Evolutionary conservation across 1,139 yeast genomes (phyloP).

Genomic region (Pichia sp.): DNA sequence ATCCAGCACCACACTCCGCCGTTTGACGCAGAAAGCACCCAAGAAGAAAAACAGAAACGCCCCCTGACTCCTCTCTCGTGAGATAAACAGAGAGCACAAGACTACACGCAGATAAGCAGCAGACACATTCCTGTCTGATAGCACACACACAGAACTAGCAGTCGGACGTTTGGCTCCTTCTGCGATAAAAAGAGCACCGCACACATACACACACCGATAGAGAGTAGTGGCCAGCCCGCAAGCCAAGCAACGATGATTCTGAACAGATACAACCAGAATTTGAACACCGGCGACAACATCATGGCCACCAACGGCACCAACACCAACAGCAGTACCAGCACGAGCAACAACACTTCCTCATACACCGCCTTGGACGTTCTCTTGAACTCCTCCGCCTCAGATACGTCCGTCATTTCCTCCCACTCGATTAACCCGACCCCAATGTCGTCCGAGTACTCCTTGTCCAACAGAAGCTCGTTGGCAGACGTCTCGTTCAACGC

Average conservation of each 20-base stretch:
- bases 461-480: conserved; percentile 17
- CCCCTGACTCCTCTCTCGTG: too few relatives aligned
- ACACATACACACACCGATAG: neutral
- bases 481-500: conserved; percentile 8
- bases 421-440: neutral
- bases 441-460: conserved; percentile 13
- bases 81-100: too few relatives aligned
- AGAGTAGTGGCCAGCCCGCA: too few relatives aligned
- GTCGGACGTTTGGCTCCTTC: too few relatives aligned
- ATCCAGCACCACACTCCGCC: neutral
- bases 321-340: neutral
- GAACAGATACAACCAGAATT: neutral
- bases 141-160: too few relatives aligned
- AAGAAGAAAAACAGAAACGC: too few relatives aligned
- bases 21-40: neutral
- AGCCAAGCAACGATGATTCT: neutral
- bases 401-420: neutral
- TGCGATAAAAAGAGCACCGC: neutral
- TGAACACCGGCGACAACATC: neutral
- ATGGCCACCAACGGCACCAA: neutral
- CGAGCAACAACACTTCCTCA: neutral
- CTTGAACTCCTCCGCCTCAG: conserved; percentile 4
- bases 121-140: too few relatives aligned
- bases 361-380: neutral
- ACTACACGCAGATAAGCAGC: too few relatives aligned